These are phyloP conservation scores for Teunomyces kruisii DNA, from an alignment of 805 yeast genomes.

Conservation along the genomic window DNA sequence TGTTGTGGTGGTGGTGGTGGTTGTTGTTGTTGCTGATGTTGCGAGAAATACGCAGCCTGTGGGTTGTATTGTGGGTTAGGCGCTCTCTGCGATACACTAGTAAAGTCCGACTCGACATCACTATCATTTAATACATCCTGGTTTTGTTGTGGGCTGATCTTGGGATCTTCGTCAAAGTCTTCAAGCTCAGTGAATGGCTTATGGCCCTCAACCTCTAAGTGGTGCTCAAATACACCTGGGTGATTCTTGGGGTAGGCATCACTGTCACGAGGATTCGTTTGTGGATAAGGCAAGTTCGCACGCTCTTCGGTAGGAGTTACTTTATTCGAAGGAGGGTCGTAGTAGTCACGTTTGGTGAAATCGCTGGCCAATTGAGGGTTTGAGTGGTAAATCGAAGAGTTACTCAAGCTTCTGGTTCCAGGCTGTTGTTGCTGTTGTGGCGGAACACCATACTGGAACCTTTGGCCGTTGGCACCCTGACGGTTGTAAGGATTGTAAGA, in stretches of 20 bases:
- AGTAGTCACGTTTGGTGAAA: conserved; percentile 20
- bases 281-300: conserved; percentile 25
- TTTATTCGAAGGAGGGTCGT: conserved; percentile 2
- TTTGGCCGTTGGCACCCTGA: not conserved
- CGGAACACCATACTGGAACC: not conserved
- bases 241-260: conserved; percentile 7
- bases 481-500: conserved; percentile 1
- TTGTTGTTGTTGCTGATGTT: conserved; percentile 10
- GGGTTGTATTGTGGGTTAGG: conserved; percentile 53
- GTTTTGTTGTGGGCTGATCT: conserved; percentile 8
- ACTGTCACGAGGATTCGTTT: conserved; percentile 7
- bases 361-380: conserved; percentile 34
- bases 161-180: conserved; percentile 25
- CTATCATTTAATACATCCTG: conserved; percentile 22
- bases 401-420: conserved; percentile 8
- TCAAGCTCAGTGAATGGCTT: conserved; percentile 44
- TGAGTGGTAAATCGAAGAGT: conserved; percentile 29
- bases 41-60: not conserved
- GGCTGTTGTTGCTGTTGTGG: conserved; percentile 5
- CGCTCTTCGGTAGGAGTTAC: conserved; percentile 27
- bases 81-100: conserved; percentile 78
- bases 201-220: conserved; percentile 46
- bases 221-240: conserved; percentile 43
- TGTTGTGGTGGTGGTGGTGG: conserved; percentile 16
- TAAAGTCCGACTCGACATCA: conserved; percentile 61